Evolutionary conservation across 2,329 filamentous ascomycete species (phyloP).

Genomic region (Trichoderma sp.): DNA sequence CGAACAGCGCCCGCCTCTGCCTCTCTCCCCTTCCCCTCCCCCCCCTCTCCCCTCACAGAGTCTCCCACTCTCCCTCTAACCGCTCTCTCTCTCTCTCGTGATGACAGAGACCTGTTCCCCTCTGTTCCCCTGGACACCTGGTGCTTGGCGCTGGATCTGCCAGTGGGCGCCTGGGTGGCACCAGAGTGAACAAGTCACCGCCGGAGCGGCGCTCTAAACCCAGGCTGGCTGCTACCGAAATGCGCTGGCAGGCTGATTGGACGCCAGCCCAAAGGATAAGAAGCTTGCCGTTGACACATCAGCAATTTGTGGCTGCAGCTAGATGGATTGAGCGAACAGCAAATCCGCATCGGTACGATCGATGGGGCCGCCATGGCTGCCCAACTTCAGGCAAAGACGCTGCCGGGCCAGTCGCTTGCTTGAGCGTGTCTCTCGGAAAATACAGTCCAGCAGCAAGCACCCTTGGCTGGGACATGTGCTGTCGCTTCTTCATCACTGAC

Average conservation of each 20-base stretch:
- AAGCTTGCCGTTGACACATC: slow-evolving; percentile 16
- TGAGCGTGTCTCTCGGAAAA: slow-evolving; percentile 18
- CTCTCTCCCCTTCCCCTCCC: background rate
- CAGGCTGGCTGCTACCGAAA: slow-evolving; percentile 12
- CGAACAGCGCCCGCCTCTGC: background rate
- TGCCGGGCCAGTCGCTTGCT: slow-evolving; percentile 7
- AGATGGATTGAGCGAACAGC: slow-evolving; percentile 11
- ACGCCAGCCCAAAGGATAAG: slow-evolving; percentile 13
- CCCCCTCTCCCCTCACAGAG: too few relatives aligned
- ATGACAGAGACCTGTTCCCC: slow-evolving; percentile 12
- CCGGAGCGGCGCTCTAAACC: slow-evolving; percentile 15
- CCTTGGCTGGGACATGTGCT: slow-evolving; percentile 6
- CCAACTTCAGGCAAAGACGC: slow-evolving; percentile 12
- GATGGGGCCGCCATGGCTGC: slow-evolving; percentile 14
- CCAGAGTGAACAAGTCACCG: slow-evolving; percentile 19
- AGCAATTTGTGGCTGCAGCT: slow-evolving; percentile 15
- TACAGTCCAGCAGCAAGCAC: background rate
- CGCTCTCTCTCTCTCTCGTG: background rate
- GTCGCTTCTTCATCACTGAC: background rate
- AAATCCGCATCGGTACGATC: slow-evolving; percentile 9
- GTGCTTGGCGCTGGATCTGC: slow-evolving; percentile 12
- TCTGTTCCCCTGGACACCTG: background rate
- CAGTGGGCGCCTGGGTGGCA: slow-evolving; percentile 11
- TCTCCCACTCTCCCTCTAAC: background rate
- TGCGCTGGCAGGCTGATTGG: slow-evolving; percentile 19